Percentiles rank a stretch among this genome's conserved stretches.
Conservation (phyloP, 495 filamentous ascomycete species). For the Tetracladium marchalianum region DNA sequence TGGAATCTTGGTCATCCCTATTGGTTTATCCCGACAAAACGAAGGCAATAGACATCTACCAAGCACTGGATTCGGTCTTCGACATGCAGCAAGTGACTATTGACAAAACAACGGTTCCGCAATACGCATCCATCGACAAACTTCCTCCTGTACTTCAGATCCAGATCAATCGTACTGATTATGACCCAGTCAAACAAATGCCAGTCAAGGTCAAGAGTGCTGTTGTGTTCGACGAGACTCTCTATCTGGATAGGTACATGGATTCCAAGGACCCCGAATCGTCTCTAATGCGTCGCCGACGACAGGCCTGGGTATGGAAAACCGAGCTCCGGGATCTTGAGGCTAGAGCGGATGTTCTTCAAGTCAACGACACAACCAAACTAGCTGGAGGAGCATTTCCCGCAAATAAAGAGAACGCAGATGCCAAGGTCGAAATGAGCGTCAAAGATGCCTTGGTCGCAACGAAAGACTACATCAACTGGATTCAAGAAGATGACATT, state of each 20-base stretch:
- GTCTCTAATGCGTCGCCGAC: constrained; percentile 48
- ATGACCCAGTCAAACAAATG: constrained; percentile 45
- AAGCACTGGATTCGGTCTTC: constrained; percentile 75
- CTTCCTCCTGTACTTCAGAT: constrained; percentile 83
- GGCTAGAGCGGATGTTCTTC: constrained; percentile 12
- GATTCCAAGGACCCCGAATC: constrained; percentile 45
- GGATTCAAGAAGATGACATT: constrained; percentile 19
- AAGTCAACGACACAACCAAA: background rate
- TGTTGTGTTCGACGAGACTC: constrained; percentile 59
- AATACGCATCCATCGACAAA: constrained; percentile 65
- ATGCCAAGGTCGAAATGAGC: constrained; percentile 1
- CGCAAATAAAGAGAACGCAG: background rate
- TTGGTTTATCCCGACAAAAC: constrained; percentile 30
- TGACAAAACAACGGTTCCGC: constrained; percentile 48
- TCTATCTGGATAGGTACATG: constrained; percentile 88
- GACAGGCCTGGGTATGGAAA: constrained; percentile 67
- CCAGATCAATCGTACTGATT: constrained; percentile 73
- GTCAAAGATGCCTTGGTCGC: constrained; percentile 19
- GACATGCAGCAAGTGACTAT: constrained; percentile 65
- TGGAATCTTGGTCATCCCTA: constrained; percentile 21
- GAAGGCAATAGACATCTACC: constrained; percentile 56
- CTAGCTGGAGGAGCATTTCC: background rate
- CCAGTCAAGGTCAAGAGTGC: constrained; percentile 72
- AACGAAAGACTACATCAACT: constrained; percentile 18
- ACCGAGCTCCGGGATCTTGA: constrained; percentile 39